Base-by-base conservation (phyloP, 2,329 filamentous ascomycete genomes). In the Plectosphaerella sp. region DNA sequence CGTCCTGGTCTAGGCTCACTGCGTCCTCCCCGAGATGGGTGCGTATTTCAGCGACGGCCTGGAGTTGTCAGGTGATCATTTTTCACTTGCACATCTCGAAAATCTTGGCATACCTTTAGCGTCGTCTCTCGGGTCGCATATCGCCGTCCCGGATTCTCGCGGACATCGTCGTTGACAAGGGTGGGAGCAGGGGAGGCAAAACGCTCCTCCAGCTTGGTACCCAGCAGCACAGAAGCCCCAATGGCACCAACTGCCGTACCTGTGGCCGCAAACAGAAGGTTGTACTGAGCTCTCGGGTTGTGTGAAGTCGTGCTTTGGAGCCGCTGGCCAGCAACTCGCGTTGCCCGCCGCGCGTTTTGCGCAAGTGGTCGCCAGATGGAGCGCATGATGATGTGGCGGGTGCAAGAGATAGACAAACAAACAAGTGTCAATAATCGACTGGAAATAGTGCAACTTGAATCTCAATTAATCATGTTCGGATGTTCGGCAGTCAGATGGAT, bases 1-100 rank as follows among this genome's bases (percentile, higher is more conserved):
- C 83, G 42, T 86, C 83, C 43, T 80, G 72, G 59, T 89, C 85
- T 12, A 80, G 82, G 59, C 76, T 84, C 47, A 89, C 79, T 2
- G 76, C 67, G 49, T 86, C 83, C 39, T 82, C 72, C 20, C 83
- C 83, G 4, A 87, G 66, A 11, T 68, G 59, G 1, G 59, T 55
- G 50, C 74, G 72, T 15, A 87, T 68, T 61, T 86, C 81, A 1
- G 66, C 61, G 54, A 85, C 80, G 6, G 82, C 82, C 76, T 82
- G 52, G n/a, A 52, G 18, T 16, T 14, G 12, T 41, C 15, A 41
- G 37, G n/a, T 41, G 5, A 41, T 14, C 9, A n/a, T n/a, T n/a
- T 12, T 5, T 12, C 8, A 11, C 15, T 20, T 41, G 47, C 5
- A n/a, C 11, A 10, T 12, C 35, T 5, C 10, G 36, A 8, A 6